Evolutionary conservation across 352 stramenopile species (phyloP).

Genomic region (Phytophthora pini): DNA sequence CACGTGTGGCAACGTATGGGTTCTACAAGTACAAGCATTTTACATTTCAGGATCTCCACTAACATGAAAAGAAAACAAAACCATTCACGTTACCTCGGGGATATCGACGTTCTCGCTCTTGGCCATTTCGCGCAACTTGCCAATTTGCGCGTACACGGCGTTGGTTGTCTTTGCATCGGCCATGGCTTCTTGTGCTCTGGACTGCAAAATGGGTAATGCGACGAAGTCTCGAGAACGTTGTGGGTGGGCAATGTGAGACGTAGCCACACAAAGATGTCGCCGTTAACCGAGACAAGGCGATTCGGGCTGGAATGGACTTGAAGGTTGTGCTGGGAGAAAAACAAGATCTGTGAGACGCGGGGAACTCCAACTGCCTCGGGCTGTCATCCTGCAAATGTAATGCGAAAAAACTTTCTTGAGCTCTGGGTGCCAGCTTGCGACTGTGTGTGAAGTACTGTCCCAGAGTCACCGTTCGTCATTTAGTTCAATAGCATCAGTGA

Average conservation of each 20-base stretch:
- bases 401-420: neutral
- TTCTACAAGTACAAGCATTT: conserved; percentile 16
- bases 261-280: conserved; percentile 18
- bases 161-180: conserved; percentile 25
- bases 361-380: conserved; percentile 5
- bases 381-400: neutral
- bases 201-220: conserved; percentile 28
- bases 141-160: conserved; percentile 32
- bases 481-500: too few relatives aligned
- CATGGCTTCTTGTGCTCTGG: conserved; percentile 17
- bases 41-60: too few relatives aligned
- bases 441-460: conserved; percentile 4
- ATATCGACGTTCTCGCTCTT: conserved; percentile 28
- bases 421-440: conserved; percentile 14
- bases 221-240: conserved; percentile 3
- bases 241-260: conserved; percentile 21
- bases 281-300: conserved; percentile 23
- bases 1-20: conserved; percentile 20
- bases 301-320: conserved; percentile 1
- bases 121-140: conserved; percentile 27
- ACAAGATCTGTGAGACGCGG: conserved; percentile 15
- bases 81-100: conserved; percentile 22
- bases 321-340: too few relatives aligned
- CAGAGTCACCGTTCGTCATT: conserved; percentile 1
- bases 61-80: too few relatives aligned